Conservation (phyloP, 2,329 filamentous ascomycete genomes). For the Paraphoma sp. region DNA sequence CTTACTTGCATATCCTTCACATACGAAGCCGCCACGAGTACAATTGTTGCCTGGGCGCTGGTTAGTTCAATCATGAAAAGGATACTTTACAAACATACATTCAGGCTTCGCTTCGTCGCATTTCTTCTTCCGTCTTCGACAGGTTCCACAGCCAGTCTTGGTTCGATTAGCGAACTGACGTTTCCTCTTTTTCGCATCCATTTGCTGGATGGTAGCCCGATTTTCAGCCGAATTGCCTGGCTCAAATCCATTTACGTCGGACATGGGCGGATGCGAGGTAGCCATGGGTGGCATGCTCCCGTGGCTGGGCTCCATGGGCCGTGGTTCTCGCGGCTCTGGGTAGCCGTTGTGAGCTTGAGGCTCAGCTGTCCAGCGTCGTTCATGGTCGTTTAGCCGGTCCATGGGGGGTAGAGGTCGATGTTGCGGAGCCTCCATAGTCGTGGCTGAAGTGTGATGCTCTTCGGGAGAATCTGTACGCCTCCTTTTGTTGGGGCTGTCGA, state of each 20-base stretch:
- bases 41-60: conserved; percentile 70
- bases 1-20: conserved; percentile 86
- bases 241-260: conserved; percentile 22
- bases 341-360: conserved; percentile 30
- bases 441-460: conserved; percentile 45
- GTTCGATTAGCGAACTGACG: conserved; percentile 90
- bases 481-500: conserved; percentile 56
- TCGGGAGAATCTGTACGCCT: conserved; percentile 71
- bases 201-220: conserved; percentile 51
- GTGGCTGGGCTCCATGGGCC: conserved; percentile 22
- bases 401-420: conserved; percentile 36
- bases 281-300: conserved; percentile 16
- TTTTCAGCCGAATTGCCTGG: conserved; percentile 46
- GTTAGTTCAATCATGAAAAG: conserved; percentile 3
- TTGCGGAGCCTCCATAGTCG: conserved; percentile 29
- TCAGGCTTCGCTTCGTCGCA: conserved; percentile 93
- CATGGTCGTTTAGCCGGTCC: conserved; percentile 29
- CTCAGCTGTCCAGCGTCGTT: conserved; percentile 39
- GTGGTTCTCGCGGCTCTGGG: conserved; percentile 34
- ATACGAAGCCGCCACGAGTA: conserved; percentile 85
- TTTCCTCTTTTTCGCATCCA: conserved; percentile 53
- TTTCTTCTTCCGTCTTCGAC: conserved; percentile 93
- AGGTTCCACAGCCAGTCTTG: conserved; percentile 95
- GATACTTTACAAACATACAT: conserved; percentile 67
- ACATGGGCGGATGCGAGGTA: conserved; percentile 13